These are phyloP conservation scores for Dryas alaskensis DNA, from an alignment of 306 rosid genomes.

Conservation along the genomic window DNA sequence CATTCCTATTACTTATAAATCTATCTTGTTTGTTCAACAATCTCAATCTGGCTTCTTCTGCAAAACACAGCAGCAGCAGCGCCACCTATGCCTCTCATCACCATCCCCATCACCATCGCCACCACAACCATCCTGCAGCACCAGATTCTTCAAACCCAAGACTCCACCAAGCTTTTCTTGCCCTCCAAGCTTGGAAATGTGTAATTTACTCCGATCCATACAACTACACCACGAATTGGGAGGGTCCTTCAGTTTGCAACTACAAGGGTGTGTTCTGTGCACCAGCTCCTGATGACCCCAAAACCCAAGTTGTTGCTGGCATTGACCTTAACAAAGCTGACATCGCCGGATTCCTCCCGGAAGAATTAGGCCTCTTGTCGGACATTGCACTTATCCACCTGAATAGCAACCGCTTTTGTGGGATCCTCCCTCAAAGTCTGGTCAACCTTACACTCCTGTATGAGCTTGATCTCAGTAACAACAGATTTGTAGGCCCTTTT, in stretches of 20 bases:
- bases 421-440: constrained; percentile 56
- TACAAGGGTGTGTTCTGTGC: constrained; percentile 70
- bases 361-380: constrained; percentile 60
- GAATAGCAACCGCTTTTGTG: constrained; percentile 83
- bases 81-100: constrained; percentile 13
- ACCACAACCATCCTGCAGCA: constrained; percentile 15
- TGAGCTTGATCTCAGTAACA: constrained; percentile 84
- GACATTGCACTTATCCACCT: constrained; percentile 81
- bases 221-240: constrained; percentile 69
- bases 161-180: constrained; percentile 69
- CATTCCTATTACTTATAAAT: constrained; percentile 37
- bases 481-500: constrained; percentile 85
- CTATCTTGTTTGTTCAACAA: constrained; percentile 43
- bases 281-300: constrained; percentile 57
- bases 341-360: constrained; percentile 82
- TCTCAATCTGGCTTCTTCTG: constrained; percentile 23
- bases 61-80: constrained; percentile 40
- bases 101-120: constrained; percentile 25
- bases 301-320: constrained; percentile 62
- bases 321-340: constrained; percentile 73
- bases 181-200: constrained; percentile 80
- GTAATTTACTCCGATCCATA: constrained; percentile 79
- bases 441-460: constrained; percentile 59
- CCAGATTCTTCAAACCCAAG: constrained; percentile 35
- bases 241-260: constrained; percentile 76